These are phyloP conservation scores for Platanthera zijinensis DNA, from an alignment of 106 monocot species.

Conservation along the genomic window DNA sequence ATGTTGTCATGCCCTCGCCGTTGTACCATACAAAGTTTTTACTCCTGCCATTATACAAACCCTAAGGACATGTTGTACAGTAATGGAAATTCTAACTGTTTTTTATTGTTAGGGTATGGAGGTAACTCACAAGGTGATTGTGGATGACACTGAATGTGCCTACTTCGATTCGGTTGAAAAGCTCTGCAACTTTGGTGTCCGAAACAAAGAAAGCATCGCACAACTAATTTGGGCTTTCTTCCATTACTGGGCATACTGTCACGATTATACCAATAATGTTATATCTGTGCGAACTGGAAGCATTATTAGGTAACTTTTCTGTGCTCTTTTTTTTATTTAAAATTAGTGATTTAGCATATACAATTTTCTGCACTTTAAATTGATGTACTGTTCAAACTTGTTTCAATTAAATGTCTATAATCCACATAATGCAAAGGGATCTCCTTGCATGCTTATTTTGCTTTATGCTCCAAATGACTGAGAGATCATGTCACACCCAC, in stretches of 20 bases:
- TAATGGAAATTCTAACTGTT: not conserved
- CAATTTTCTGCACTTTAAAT: not conserved
- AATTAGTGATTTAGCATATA: not conserved
- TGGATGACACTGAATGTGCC: conserved; percentile 58
- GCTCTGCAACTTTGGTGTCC: conserved; percentile 54
- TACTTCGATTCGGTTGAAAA: conserved; percentile 85
- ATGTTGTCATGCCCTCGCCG: no score
- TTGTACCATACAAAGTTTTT: no score
- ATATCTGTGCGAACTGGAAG: conserved; percentile 84
- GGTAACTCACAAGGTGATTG: conserved; percentile 48
- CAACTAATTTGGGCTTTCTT: conserved; percentile 87
- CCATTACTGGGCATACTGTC: conserved; percentile 88
- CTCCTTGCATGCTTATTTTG: not conserved
- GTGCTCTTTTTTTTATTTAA: not conserved
- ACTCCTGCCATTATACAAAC: no score
- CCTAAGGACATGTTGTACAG: no score
- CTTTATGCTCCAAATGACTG: not conserved
- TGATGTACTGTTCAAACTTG: not conserved
- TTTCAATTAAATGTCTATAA: not conserved
- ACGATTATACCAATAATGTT: conserved; percentile 84
- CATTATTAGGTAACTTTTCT: conserved; percentile 58
- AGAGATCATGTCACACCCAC: no score
- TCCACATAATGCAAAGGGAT: not conserved
- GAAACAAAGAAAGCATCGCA: conserved; percentile 61
- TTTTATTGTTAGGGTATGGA: conserved; percentile 56